phyloP scores from a whole-genome alignment of 2,329 filamentous ascomycete species.

The Diaporthe citri region DNA sequence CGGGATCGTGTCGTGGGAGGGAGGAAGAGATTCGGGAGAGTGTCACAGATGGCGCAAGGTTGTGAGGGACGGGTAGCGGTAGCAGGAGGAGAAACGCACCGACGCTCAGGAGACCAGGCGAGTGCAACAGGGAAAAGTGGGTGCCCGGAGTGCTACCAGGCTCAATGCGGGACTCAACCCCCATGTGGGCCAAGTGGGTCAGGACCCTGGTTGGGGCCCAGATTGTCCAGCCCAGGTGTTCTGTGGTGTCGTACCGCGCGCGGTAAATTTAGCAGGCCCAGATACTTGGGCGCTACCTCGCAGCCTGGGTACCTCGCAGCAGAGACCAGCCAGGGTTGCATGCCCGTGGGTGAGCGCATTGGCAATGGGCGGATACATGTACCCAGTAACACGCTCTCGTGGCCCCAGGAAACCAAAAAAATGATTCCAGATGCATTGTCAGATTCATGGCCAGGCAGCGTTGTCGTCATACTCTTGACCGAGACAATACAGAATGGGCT shows the following conservation, averaged over 20 bases:
- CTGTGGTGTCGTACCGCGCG: conserved; percentile 11
- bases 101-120: conserved; percentile 27
- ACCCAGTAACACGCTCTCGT: conserved; percentile 3
- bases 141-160: conserved; percentile 6
- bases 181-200: conserved; percentile 20
- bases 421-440: conserved; percentile 26
- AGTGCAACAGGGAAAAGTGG: conserved; percentile 30
- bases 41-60: conserved; percentile 25
- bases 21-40: conserved; percentile 5
- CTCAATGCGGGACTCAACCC: conserved; percentile 24
- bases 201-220: conserved; percentile 14
- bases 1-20: conserved; percentile 50
- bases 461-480: background rate
- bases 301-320: background rate
- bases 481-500: background rate
- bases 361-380: conserved; percentile 10
- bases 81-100: conserved; percentile 32
- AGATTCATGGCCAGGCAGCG: background rate
- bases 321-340: background rate
- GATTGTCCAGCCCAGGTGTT: conserved; percentile 20
- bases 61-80: conserved; percentile 25
- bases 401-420: conserved; percentile 18
- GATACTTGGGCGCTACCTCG: background rate
- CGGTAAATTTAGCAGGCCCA: conserved; percentile 5
- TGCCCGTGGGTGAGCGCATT: background rate